phyloP scores from a whole-genome alignment of 257 asterid genomes.

The Petunia secreta region DNA sequence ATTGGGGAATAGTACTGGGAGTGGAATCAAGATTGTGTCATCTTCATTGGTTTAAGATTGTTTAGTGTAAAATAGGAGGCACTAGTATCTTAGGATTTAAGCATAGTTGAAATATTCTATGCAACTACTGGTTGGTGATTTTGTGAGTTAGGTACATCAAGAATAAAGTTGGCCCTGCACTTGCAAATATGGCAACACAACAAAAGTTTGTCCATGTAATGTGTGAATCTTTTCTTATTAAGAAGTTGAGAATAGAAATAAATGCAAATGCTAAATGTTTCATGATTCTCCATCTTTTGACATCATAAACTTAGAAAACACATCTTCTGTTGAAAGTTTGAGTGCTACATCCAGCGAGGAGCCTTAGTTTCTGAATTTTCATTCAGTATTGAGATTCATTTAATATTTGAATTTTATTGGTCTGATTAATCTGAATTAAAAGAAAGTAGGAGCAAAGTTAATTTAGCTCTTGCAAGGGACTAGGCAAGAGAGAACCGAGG shows the following conservation, averaged over 20 bases:
- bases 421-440: no score
- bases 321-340: neutral
- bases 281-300: neutral
- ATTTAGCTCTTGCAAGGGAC: no score
- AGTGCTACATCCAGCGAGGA: neutral
- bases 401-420: no score
- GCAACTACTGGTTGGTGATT: conserved; percentile 74
- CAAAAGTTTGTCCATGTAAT: neutral
- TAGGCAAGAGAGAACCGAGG: no score
- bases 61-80: conserved; percentile 23
- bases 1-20: conserved; percentile 16
- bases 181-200: no score
- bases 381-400: no score
- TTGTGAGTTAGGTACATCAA: conserved; percentile 35
- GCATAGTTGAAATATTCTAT: conserved; percentile 37
- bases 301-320: neutral
- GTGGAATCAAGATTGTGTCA: conserved; percentile 17
- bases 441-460: no score
- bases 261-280: neutral
- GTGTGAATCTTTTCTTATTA: neutral
- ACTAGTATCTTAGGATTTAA: conserved; percentile 49
- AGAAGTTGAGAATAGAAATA: neutral
- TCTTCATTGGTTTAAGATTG: conserved; percentile 24
- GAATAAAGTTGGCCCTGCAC: neutral
- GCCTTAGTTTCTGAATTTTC: no score